A percentile compares a stretch with the other conserved stretches of the same genome.
These are phyloP conservation scores for Fragilaria radians DNA, from an alignment of 108 stramenopile species.

Conservation along the genomic window DNA sequence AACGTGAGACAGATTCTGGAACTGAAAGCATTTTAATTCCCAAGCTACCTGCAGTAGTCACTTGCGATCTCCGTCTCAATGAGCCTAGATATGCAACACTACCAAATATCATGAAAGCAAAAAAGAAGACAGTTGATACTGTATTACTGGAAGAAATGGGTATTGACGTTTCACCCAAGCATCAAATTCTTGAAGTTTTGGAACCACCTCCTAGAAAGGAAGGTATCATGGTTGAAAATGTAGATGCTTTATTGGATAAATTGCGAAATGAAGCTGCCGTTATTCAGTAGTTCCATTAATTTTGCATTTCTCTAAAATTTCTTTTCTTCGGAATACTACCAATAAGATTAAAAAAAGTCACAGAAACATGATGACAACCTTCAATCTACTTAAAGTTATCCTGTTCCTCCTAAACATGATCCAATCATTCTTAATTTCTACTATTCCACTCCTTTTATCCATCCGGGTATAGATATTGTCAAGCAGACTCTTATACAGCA, in stretches of 20 bases:
- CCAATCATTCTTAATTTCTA: no score
- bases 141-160: slow-evolving; percentile 79
- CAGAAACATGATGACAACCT: no score
- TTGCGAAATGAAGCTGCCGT: slow-evolving; percentile 59
- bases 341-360: no score
- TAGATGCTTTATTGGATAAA: slow-evolving; percentile 91
- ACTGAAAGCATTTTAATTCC: slow-evolving; percentile 72
- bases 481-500: no score
- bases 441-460: no score
- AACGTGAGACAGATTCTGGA: slow-evolving; percentile 96
- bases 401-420: no score
- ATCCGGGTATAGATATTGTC: no score
- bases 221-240: slow-evolving; percentile 89
- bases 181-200: slow-evolving; percentile 83
- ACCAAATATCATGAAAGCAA: slow-evolving; percentile 99
- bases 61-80: slow-evolving; percentile 97
- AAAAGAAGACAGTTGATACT: slow-evolving; percentile 96
- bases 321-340: no score
- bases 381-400: no score
- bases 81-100: slow-evolving; percentile 98
- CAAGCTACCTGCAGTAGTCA: slow-evolving; percentile 88
- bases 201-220: slow-evolving; percentile 93
- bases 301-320: no score
- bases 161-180: slow-evolving; percentile 75
- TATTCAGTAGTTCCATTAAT: no score